phyloP scores from a whole-genome alignment of 169 alveolate genomes.

The Plasmodium adleri region DNA sequence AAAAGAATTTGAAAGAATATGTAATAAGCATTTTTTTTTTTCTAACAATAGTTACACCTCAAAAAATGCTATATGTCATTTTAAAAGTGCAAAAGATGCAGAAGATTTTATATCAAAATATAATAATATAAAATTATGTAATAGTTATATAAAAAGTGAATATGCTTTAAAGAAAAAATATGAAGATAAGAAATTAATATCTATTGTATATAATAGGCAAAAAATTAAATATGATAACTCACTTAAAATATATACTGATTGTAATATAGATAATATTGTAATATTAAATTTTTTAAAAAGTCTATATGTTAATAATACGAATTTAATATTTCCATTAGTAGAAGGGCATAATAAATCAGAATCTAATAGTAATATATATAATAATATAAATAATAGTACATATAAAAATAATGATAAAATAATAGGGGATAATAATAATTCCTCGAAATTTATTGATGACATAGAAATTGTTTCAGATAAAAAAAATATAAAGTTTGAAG shows the following conservation, averaged over 20 bases:
- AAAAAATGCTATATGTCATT: conserved; percentile 58
- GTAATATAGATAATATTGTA: conserved; percentile 20
- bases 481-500: conserved; percentile 46
- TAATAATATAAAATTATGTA: conserved; percentile 9
- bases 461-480: conserved; percentile 23
- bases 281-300: conserved; percentile 39
- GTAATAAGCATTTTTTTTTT: conserved; percentile 62
- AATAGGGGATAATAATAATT: background rate
- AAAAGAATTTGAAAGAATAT: conserved; percentile 38
- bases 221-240: conserved; percentile 44
- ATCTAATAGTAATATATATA: background rate
- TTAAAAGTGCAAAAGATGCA: conserved; percentile 58
- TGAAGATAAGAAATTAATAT: conserved; percentile 19
- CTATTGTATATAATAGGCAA: conserved; percentile 22
- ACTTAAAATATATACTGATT: conserved; percentile 30
- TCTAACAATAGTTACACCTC: conserved; percentile 30
- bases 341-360: background rate
- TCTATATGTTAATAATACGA: conserved; percentile 20
- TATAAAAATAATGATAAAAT: background rate
- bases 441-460: conserved; percentile 1
- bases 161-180: conserved; percentile 53
- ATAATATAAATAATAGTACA: background rate
- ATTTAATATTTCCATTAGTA: background rate
- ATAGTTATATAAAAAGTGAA: conserved; percentile 50
- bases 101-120: conserved; percentile 43